Evolutionary conservation across 345 rosid species (phyloP).

Genomic region (Salix viminalis): DNA sequence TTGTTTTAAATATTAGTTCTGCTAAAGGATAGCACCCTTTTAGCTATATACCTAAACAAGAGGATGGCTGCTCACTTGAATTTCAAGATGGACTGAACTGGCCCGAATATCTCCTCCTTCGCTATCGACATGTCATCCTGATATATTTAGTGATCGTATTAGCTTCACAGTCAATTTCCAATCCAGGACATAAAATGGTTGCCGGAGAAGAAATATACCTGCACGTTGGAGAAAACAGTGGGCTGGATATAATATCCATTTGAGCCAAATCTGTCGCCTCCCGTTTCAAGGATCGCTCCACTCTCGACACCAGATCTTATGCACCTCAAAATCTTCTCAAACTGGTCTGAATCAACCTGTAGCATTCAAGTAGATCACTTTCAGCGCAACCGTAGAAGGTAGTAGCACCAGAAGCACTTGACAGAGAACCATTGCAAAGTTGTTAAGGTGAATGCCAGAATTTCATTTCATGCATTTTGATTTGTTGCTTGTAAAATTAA

Average conservation of each 20-base stretch:
- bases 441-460: not conserved
- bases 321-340: conserved; percentile 60
- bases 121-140: conserved; percentile 95
- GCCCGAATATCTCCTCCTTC: conserved; percentile 88
- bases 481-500: no score
- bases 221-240: conserved; percentile 90
- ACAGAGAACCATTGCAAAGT: not conserved
- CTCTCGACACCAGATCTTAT: conserved; percentile 64
- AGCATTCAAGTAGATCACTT: not conserved
- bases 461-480: no score
- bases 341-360: conserved; percentile 74
- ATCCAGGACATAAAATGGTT: not conserved
- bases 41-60: not conserved
- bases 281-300: conserved; percentile 90
- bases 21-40: not conserved
- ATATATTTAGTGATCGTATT: not conserved
- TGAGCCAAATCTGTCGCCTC: conserved; percentile 69
- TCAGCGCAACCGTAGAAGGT: not conserved
- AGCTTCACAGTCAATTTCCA: not conserved
- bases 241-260: conserved; percentile 84
- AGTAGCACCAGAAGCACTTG: not conserved
- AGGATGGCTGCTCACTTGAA: conserved; percentile 57
- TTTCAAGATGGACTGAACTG: conserved; percentile 82
- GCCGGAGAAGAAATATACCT: conserved; percentile 34
- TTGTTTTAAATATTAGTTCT: not conserved